Base-by-base conservation (phyloP, 1,284 basidiomycete genomes). In the Gomphus bonarii region DNA sequence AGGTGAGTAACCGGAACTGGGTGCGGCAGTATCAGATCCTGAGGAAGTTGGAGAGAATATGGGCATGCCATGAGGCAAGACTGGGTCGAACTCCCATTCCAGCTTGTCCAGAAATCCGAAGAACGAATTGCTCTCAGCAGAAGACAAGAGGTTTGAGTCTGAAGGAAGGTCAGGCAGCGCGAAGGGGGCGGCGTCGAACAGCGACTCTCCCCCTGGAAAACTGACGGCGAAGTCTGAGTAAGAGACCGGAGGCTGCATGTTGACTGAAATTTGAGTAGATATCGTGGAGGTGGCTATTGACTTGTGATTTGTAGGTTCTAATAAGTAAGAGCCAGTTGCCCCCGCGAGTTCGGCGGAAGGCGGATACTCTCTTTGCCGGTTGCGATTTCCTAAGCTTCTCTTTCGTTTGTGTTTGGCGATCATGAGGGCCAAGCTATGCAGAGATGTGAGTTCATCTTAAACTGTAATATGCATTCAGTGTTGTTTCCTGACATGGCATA, bases 31-130 rank as follows among this genome's bases (percentile, higher is more conserved):
- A 36, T 52, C 35, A 14, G 50, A 31, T 31, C 35, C 42, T 3
- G 55, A 50, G 7, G 54, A 20, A 5, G 54, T 49, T 8, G 50
- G 51, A 9, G 51, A 48, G 38, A 58, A 59, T 31, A 54, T 40
- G 18, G 58, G 51, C 38, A 61, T 31, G 22, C 40, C 55, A 16
- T 35, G 43, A 35, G 55, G 50, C 44, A 60, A 64, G 30, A 72
- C 68, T 0, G 68, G 48, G 52, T 79, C 73, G 60, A 80, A 71
- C 59, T 85, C 82, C 79, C 79, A 87, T 11, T 51, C 50, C 62
- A 88, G 84, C 70, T 82, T 82, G 69, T 89, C 86, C 65, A 89
- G 78, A 65, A 89, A 89, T 57, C 82, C 82, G 62, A 87, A 76
- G 59, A 89, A 71, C 67, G 87, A 80, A 0, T 78, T 82, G 3